A percentile compares a stretch with the other conserved stretches of the same genome.
Evolutionary conservation across 2,329 filamentous ascomycete species (phyloP).

Genomic region (Colletotrichum lentis): DNA sequence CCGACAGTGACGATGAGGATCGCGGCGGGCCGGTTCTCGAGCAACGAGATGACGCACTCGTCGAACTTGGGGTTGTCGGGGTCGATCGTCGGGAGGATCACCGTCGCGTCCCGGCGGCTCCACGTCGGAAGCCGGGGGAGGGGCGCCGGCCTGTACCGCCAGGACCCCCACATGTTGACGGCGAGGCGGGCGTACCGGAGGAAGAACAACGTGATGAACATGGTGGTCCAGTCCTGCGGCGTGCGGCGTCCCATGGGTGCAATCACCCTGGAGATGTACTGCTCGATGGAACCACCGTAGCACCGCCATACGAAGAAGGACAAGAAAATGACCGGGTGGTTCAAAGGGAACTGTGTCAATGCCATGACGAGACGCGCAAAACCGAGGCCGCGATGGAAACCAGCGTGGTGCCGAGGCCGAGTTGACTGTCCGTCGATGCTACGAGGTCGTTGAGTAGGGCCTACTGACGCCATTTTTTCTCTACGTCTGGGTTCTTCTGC

Average conservation of each 20-base stretch:
- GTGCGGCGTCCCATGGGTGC: not conserved
- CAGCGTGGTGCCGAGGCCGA: not conserved
- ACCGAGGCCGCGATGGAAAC: too few relatives aligned
- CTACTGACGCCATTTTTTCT: not conserved
- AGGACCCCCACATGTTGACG: constrained; percentile 33
- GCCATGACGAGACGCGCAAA: not conserved
- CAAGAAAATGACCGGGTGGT: not conserved
- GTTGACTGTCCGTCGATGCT: not conserved
- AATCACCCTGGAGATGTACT: not conserved
- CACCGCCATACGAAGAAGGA: not conserved
- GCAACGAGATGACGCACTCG: constrained; percentile 51
- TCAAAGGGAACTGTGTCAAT: not conserved
- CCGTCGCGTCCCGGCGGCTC: constrained; percentile 53
- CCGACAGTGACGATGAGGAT: constrained; percentile 59
- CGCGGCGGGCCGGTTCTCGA: constrained; percentile 49
- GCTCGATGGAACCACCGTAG: not conserved
- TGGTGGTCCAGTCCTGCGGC: not conserved
- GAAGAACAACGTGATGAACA: constrained; percentile 3
- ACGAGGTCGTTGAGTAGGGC: not conserved
- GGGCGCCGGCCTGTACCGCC: constrained; percentile 50
- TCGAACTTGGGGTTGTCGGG: constrained; percentile 52
- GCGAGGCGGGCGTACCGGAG: constrained; percentile 18
- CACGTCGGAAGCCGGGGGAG: constrained; percentile 45
- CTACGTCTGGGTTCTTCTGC: not conserved
- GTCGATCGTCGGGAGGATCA: constrained; percentile 62